These are phyloP conservation scores for Ascochyta fabae DNA, from an alignment of 2,329 filamentous ascomycete species.

Conservation along the genomic window DNA sequence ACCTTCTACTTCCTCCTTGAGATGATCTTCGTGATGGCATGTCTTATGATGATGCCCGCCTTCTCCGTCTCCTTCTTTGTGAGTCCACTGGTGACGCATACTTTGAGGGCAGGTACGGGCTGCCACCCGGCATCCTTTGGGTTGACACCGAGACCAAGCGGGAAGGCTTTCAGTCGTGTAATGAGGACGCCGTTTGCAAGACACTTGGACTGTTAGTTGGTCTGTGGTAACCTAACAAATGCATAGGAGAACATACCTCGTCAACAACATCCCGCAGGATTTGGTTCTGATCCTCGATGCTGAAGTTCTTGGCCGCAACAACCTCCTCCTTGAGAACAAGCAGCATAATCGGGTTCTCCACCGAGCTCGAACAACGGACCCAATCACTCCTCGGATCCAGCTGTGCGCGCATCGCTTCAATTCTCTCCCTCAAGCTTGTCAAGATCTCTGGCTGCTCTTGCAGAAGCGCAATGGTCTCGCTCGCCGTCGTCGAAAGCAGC, in stretches of 20 bases:
- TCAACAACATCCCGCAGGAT: constrained; percentile 92
- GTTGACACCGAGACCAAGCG: constrained; percentile 62
- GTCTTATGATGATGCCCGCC: constrained; percentile 83
- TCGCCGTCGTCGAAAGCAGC: constrained; percentile 92
- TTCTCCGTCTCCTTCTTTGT: constrained; percentile 96
- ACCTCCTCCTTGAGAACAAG: constrained; percentile 84
- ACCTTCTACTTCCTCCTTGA: constrained; percentile 54
- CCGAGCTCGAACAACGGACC: constrained; percentile 79
- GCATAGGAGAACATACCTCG: constrained; percentile 68
- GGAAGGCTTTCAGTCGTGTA: constrained; percentile 81
- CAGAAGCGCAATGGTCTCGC: constrained; percentile 84
- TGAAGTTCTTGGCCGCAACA: constrained; percentile 71
- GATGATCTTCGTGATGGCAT: constrained; percentile 94
- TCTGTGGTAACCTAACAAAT: neutral
- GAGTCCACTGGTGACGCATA: constrained; percentile 86
- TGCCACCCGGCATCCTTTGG: constrained; percentile 72
- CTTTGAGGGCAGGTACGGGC: constrained; percentile 82
- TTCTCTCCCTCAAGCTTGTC: constrained; percentile 80
- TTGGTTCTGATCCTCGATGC: constrained; percentile 78
- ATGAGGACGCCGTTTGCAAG: constrained; percentile 89
- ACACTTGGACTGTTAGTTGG: constrained; percentile 59
- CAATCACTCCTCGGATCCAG: constrained; percentile 93
- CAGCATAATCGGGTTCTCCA: constrained; percentile 87
- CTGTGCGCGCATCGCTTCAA: constrained; percentile 82
- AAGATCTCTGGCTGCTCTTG: constrained; percentile 87